Base-by-base conservation (phyloP, 148 eudicot genomes). In the Dianthus caryophyllus region DNA sequence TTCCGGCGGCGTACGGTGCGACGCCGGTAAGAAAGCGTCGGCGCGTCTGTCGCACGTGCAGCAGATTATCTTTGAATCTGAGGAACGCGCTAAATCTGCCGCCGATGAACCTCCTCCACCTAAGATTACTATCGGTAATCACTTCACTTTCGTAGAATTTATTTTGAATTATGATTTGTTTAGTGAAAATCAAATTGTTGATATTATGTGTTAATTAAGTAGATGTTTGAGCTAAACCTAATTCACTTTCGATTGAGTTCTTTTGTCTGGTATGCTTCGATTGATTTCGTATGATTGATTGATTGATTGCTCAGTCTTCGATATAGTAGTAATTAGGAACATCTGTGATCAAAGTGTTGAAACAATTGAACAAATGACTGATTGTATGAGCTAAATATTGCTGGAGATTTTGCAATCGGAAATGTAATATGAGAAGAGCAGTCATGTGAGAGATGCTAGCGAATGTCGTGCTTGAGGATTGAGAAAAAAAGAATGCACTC, bases 1-100 rank as follows among this genome's bases (percentile, higher is more conserved):
- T 65, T 74, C 33, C 78, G 60, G 63, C 50, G 62, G 69, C 20
- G 50, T 79, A 58, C 80, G 76, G 21, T 83, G 80, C 21, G 89
- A 68, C 46, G 80, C 75, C 11, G 75, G 74, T 0, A 88, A 80
- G 75, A 91, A 84, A 83, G 73, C 87, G 33, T 79, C 97, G 67
- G 67, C 97, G 27, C 78, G 95, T 44, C 46, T 88, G n/a, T 80
- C 91, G 52, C 91, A 91, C 71, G 83, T 91, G 9, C 87, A 91
- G 79, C 84, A 85, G 72, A 77, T 88, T 24, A 44, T 91, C 38
- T 49, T 62, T 7, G 84, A 84, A 59, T 91, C 97, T 0, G 79
- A 86, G 54, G 89, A 91, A 73, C 81, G 91, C 39, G 76, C 87
- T 47, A 71, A 78, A 56, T 82, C 80, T 22, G 89, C 83, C 12